phyloP scores from a whole-genome alignment of 1,284 basidiomycete species.

The Puccinia brachypodii region DNA sequence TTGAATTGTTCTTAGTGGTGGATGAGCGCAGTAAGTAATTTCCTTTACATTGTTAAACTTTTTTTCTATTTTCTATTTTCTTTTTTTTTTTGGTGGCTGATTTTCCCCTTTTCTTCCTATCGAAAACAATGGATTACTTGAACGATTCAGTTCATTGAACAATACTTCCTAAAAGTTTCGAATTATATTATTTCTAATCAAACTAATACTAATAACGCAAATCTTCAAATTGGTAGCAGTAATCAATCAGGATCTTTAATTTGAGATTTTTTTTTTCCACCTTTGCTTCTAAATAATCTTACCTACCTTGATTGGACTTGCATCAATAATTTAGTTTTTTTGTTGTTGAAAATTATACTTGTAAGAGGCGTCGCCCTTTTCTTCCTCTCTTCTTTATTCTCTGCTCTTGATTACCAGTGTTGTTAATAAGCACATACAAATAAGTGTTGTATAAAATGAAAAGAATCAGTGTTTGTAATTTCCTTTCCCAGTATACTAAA shows the following conservation, averaged over 20 bases:
- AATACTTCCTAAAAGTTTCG: constrained; percentile 45
- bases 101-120: background rate
- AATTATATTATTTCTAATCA: constrained; percentile 17
- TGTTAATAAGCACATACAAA: too few species aligned
- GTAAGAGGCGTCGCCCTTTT: background rate
- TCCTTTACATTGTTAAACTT: background rate
- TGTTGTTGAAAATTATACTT: background rate
- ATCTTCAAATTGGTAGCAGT: background rate
- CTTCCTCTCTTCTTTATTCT: background rate
- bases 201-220: background rate
- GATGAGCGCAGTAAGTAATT: constrained; percentile 43
- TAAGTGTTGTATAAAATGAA: too few species aligned
- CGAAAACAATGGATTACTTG: too few species aligned
- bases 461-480: too few species aligned
- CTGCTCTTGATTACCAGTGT: background rate
- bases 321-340: background rate
- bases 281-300: background rate
- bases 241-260: background rate
- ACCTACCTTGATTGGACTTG: too few species aligned
- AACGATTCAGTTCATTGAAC: constrained; percentile 49
- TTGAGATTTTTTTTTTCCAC: background rate
- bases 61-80: background rate
- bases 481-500: too few species aligned
- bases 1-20: constrained; percentile 30
- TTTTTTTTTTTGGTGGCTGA: background rate